Evolutionary conservation across 768 basidiomycete genomes (phyloP), one percentile per base, ranked within the genome.

Genomic region (Russula olivacea): DNA sequence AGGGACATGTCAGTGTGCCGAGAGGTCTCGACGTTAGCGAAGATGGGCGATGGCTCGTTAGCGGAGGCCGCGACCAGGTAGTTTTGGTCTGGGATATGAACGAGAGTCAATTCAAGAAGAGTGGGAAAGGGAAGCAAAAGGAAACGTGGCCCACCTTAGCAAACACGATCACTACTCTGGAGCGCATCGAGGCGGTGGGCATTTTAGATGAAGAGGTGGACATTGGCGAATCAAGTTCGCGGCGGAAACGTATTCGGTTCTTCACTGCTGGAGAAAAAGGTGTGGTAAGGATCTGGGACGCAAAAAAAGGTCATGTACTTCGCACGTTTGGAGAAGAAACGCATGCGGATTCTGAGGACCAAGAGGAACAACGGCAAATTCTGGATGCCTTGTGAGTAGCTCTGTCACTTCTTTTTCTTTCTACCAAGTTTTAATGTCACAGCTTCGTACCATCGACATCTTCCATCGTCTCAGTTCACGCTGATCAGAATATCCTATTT

Each of bases 401-500:
- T 54, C 23, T 32, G 49, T 28, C 52, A 55, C 54, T 11, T 28
- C 55, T 8, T 64, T 21, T 25, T 28, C 56, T 53, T 23, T 57
- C 19, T 40, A 45, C 41, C 47, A 40, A 60, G 12, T 65, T 61
- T 32, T 54, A 58, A 25, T 61, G 19, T 55, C 65, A 41, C 59
- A 96, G 94, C 51, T 91, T 93, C 74, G 75, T 89, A 52, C 82
- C 85, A 0, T 73, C 80, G 2, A 78, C 76, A 10, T 84, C 86
- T 10, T 81, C 82, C 1, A 74, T 98, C 15, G 79, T 93, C 23
- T 91, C 93, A 17, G 78, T 94, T 17, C 95, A 96, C 72, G 93
- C 91, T 25, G 96, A 99, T 74, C 97, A 98, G 75, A 99, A 98
- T 68, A 95, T 99, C 68, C 80, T 94, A 52, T 93, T 93, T 76